Percentiles rank a stretch among this genome's conserved stretches.
Conservation (phyloP, 116 monocot species). For the Phalaenopsis hybrid region DNA sequence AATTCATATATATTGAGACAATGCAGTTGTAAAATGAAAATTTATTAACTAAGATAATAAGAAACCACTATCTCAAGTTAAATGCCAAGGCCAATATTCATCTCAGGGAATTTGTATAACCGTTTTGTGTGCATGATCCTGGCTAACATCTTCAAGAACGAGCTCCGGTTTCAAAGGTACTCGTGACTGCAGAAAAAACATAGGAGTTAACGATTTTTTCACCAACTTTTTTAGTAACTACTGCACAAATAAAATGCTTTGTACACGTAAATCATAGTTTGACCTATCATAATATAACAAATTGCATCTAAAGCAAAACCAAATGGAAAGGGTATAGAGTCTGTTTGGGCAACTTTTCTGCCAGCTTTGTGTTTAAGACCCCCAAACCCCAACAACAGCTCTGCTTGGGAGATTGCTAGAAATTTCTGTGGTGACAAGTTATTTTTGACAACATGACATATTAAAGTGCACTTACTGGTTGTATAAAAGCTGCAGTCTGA, state of each 20-base stretch:
- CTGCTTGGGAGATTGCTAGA: too few species aligned
- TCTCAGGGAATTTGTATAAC: conserved; percentile 23
- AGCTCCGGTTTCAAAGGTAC: conserved; percentile 82
- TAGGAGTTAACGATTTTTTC: background rate
- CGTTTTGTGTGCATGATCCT: conserved; percentile 97
- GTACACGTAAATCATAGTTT: background rate
- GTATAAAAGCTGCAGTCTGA: too few species aligned
- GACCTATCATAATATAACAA: background rate
- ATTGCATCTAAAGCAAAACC: background rate
- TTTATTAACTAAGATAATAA: background rate
- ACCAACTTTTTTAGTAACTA: background rate
- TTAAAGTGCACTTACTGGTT: too few species aligned
- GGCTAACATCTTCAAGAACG: conserved; percentile 97
- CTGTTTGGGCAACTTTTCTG: too few species aligned
- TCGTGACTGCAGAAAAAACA: conserved; percentile 52
- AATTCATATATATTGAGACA: background rate
- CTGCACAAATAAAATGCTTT: background rate
- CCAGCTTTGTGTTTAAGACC: too few species aligned
- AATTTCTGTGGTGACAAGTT: too few species aligned
- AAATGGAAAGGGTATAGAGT: background rate
- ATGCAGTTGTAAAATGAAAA: background rate
- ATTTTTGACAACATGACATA: too few species aligned
- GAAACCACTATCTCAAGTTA: conserved; percentile 7
- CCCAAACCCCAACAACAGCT: too few species aligned
- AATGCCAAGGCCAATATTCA: background rate